Evolutionary conservation across 164 flowering plant species (phyloP), one percentile per base, ranked within the genome.

Genomic region (Tetrastigma voinierianum): DNA sequence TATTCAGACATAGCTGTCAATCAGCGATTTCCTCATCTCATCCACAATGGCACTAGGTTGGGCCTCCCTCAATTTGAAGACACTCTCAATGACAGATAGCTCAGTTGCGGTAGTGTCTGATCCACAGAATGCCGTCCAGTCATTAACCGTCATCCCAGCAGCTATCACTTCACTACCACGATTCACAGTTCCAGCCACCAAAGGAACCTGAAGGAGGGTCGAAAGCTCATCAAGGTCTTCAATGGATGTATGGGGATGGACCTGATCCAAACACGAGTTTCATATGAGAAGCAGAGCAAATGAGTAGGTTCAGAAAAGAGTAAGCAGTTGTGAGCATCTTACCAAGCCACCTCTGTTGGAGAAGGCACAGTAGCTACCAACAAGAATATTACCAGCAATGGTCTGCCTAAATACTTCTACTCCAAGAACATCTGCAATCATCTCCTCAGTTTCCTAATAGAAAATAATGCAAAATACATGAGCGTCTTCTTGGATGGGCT

Each of bases 61-160:
- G 3, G 93, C 93, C 71, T 88, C 93, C 67, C 98, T 86, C 75
- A 93, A 70, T 82, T 90, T 93, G 87, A 93, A 93, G 19, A 93
- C 93, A 25, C 89, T 90, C 67, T 93, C 97, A 51, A 93, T 85
- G 9, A 93, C 98, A 23, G 97, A 87, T 48, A 93, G 81, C 68
- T 93, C 98, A 2, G 98, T 91, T 10, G 98, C 97, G 0, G 97
- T 93, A 15, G 98, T 93, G 85, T 88, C 97, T 2, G 96, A 84
- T 14, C 96, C 98, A 78, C 95, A 88, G 68, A 90, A 93, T 15
- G 97, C 94, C 3, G 96, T 86, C 98, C 98, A 91, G 78, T 93
- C 97, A 62, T 93, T 93, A 13, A 88, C 98, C 0, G 78, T 82
- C 82, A 93, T 72, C 2, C 98, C 98, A 52, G 95, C 90, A 56